Conservation (phyloP, 2,329 filamentous ascomycete species). For the Blastomyces percursus region DNA sequence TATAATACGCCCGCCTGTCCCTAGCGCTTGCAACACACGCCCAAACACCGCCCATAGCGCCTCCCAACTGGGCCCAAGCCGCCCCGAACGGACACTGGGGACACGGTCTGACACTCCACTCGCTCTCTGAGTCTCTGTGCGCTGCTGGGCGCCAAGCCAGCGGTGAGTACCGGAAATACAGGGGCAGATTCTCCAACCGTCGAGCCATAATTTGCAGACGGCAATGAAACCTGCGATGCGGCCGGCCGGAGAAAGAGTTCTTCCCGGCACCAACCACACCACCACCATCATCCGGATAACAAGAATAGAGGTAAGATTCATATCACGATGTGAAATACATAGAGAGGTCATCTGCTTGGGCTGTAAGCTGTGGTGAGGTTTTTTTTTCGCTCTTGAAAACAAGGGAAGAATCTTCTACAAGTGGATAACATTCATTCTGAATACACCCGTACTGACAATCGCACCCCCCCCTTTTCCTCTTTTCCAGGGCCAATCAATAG, state of each 20-base stretch:
- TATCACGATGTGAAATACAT: too few species aligned
- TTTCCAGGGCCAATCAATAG: neutral
- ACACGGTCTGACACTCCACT: too few species aligned
- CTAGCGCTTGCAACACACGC: neutral
- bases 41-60: neutral
- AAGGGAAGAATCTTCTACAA: too few species aligned
- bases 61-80: neutral
- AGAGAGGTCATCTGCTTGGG: too few species aligned
- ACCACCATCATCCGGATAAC: too few species aligned
- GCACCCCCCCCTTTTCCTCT: neutral
- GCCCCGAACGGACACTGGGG: neutral
- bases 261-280: neutral
- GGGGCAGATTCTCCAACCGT: neutral
- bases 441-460: neutral
- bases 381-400: too few species aligned
- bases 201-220: neutral
- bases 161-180: neutral
- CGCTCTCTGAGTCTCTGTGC: neutral
- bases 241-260: neutral
- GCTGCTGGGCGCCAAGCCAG: neutral
- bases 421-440: too few species aligned
- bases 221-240: too few species aligned
- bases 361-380: too few species aligned
- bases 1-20: neutral
- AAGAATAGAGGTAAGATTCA: too few species aligned